Evolutionary conservation across 2,329 filamentous ascomycete genomes (phyloP).

Genomic region (Calonectria naviculata): DNA sequence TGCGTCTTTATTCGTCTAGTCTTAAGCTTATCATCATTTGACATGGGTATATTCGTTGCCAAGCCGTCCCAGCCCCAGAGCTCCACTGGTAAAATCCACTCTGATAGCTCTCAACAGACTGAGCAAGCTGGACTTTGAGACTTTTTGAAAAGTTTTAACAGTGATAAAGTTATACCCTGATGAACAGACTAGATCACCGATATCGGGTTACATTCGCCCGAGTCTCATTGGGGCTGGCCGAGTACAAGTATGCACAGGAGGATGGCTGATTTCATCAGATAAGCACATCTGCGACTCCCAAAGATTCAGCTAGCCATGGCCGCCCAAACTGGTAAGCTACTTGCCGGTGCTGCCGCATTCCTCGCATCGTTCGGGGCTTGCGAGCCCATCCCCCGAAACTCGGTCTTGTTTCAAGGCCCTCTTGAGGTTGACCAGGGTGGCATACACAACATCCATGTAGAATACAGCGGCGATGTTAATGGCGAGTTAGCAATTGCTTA

Average conservation of each 20-base stretch:
- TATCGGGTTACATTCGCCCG: background rate
- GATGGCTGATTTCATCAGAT: too few species aligned
- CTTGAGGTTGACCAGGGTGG: conserved; percentile 15
- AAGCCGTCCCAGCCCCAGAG: background rate
- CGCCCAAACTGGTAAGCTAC: background rate
- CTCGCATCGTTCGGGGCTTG: background rate
- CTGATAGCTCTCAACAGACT: background rate
- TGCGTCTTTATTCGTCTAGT: background rate
- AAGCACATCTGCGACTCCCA: background rate
- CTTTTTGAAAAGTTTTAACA: background rate
- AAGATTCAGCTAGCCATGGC: background rate
- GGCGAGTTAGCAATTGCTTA: conserved; percentile 36
- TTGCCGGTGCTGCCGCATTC: background rate
- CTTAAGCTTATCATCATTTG: background rate
- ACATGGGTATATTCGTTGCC: background rate
- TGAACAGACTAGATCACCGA: background rate
- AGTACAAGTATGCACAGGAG: background rate
- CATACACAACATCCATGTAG: conserved; percentile 28
- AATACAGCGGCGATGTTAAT: conserved; percentile 24
- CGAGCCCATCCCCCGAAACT: conserved; percentile 2
- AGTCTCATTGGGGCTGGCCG: background rate
- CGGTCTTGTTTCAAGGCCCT: conserved; percentile 2
- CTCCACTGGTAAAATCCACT: background rate
- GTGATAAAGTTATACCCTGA: background rate
- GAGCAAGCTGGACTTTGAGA: background rate